Percentiles rank a stretch among this genome's conserved stretches.
These are phyloP conservation scores for Syzygium oleosum DNA, from an alignment of 345 rosid species.

Conservation along the genomic window DNA sequence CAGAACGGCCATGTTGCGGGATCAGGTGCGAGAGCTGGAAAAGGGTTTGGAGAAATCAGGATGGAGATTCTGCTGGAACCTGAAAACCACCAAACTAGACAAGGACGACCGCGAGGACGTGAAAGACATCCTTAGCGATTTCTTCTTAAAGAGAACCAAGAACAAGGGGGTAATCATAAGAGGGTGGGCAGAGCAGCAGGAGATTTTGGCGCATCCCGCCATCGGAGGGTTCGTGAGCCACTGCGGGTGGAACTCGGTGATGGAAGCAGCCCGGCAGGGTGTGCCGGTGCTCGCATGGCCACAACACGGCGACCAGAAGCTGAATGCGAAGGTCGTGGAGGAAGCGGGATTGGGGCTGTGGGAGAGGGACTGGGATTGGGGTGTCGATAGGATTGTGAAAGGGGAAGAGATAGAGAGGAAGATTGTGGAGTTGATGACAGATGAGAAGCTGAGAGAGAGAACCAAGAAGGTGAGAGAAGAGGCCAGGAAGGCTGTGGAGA, in stretches of 20 bases:
- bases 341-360: slow-evolving; percentile 19
- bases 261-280: slow-evolving; percentile 32
- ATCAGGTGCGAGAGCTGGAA: slow-evolving; percentile 32
- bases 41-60: slow-evolving; percentile 23
- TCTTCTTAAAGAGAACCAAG: slow-evolving; percentile 3
- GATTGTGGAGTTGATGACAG: slow-evolving; percentile 23
- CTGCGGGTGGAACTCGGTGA: slow-evolving; percentile 21
- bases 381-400: slow-evolving; percentile 3
- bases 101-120: slow-evolving; percentile 30
- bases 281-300: slow-evolving; percentile 37
- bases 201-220: slow-evolving; percentile 19
- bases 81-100: slow-evolving; percentile 22
- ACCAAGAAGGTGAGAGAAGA: slow-evolving; percentile 15
- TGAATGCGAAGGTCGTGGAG: slow-evolving; percentile 22
- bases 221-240: slow-evolving; percentile 26
- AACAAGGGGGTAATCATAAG: slow-evolving; percentile 21
- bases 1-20: slow-evolving; percentile 17
- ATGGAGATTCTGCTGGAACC: slow-evolving; percentile 28
- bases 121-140: slow-evolving; percentile 19
- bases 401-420: slow-evolving; percentile 26
- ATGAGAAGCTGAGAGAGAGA: slow-evolving; percentile 4
- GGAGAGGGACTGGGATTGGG: slow-evolving; percentile 24
- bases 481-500: slow-evolving; percentile 16
- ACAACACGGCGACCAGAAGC: slow-evolving; percentile 29
- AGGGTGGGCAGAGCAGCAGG: slow-evolving; percentile 35